These are phyloP conservation scores for Xanthoconium purpureum DNA, from an alignment of 768 basidiomycete species.

Conservation along the genomic window DNA sequence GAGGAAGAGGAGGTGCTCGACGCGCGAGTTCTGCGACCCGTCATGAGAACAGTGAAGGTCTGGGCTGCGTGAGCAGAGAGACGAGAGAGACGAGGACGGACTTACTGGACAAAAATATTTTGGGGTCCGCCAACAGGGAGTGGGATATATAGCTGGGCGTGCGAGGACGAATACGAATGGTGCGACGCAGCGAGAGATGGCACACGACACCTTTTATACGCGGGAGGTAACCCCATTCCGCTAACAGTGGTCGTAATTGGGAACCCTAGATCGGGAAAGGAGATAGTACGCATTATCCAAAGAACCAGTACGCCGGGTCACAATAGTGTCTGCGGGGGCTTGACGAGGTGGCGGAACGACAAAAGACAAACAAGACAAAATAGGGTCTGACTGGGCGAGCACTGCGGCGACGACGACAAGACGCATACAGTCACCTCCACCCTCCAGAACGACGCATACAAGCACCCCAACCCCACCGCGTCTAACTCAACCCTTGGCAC, in stretches of 20 bases:
- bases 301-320: neutral
- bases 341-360: constrained; percentile 2
- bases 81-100: neutral
- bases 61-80: neutral
- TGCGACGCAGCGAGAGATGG: neutral
- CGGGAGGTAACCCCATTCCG: constrained; percentile 1
- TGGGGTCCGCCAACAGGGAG: neutral
- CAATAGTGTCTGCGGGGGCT: too few relatives aligned
- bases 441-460: constrained; percentile 10
- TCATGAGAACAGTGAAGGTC: neutral
- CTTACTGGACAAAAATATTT: neutral
- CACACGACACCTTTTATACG: constrained; percentile 30
- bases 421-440: constrained; percentile 9
- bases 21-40: constrained; percentile 6
- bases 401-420: constrained; percentile 6
- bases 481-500: neutral
- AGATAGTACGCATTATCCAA: constrained; percentile 9
- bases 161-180: neutral
- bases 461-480: constrained; percentile 5
- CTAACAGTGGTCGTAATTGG: constrained; percentile 16
- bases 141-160: neutral
- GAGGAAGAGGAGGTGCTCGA: constrained; percentile 25
- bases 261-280: constrained; percentile 3
- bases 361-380: constrained; percentile 36
- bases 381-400: constrained; percentile 12